Percentiles rank a stretch among this genome's conserved stretches.
Conservation (phyloP, 2,329 filamentous ascomycete species). For the Pyrenophora graminea region DNA sequence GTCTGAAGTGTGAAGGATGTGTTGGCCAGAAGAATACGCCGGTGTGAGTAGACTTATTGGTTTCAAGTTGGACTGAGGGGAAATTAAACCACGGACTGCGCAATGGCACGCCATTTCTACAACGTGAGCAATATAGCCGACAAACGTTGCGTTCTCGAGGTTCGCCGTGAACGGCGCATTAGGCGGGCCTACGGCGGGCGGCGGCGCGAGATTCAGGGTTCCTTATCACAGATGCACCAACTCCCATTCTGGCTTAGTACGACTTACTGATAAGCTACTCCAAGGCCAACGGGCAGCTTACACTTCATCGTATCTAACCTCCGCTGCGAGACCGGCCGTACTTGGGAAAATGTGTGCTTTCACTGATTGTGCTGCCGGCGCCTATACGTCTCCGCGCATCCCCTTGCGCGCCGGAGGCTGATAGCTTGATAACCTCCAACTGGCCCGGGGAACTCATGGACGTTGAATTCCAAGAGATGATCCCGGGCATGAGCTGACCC, state of each 20-base stretch:
- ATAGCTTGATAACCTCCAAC: conserved; percentile 18
- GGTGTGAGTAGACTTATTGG: neutral
- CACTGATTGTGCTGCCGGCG: neutral
- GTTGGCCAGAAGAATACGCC: neutral
- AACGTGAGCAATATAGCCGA: neutral
- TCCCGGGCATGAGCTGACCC: neutral
- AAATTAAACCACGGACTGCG: neutral
- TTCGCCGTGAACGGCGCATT: conserved; percentile 9
- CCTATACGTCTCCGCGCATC: neutral
- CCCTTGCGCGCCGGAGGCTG: conserved; percentile 16
- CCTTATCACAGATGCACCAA: conserved; percentile 19
- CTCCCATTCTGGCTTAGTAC: neutral
- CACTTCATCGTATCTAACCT: neutral
- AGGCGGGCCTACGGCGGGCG: conserved; percentile 22
- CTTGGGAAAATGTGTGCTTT: neutral
- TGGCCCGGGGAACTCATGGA: neutral
- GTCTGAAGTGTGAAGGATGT: neutral
- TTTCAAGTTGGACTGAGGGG: neutral
- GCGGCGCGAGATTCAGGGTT: conserved; percentile 11
- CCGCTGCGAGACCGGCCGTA: neutral
- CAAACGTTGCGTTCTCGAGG: conserved; percentile 2
- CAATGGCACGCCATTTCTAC: neutral
- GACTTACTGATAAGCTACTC: neutral
- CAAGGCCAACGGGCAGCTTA: neutral
- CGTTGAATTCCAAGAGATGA: neutral